phyloP scores from a whole-genome alignment of 1,139 yeast genomes.

The Hemisphaericaspora lyxosophila region DNA sequence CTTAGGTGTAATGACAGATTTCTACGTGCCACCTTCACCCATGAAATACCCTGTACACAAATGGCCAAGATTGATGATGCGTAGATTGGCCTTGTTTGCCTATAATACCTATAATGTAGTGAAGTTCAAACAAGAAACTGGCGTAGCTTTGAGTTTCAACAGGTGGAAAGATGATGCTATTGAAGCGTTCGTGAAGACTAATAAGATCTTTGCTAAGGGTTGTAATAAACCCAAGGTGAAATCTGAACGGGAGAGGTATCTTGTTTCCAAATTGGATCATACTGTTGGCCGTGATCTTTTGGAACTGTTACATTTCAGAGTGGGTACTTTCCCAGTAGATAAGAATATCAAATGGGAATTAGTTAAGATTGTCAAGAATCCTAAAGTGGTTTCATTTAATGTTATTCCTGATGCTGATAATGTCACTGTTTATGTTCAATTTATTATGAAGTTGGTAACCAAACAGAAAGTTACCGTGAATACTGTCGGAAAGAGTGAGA shows the following conservation, averaged over 20 bases:
- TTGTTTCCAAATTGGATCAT: slow-evolving; percentile 33
- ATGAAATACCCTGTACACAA: slow-evolving; percentile 29
- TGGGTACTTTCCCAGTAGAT: slow-evolving; percentile 52
- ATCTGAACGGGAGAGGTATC: slow-evolving; percentile 23
- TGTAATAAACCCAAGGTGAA: slow-evolving; percentile 32
- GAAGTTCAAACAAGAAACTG: slow-evolving; percentile 43
- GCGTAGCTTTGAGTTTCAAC: slow-evolving; percentile 37
- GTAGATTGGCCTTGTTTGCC: slow-evolving; percentile 43
- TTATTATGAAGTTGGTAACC: slow-evolving; percentile 74
- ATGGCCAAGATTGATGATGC: slow-evolving; percentile 40
- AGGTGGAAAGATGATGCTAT: slow-evolving; percentile 48
- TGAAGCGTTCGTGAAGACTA: slow-evolving; percentile 41
- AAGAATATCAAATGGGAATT: slow-evolving; percentile 75
- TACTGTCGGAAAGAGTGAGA: slow-evolving; percentile 25
- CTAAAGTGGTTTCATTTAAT: slow-evolving; percentile 66
- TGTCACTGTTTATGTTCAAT: slow-evolving; percentile 67
- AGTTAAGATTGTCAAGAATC: slow-evolving; percentile 64
- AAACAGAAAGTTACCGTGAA: slow-evolving; percentile 62
- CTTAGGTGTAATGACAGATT: slow-evolving; percentile 46
- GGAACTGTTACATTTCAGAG: slow-evolving; percentile 29
- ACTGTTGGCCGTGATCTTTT: slow-evolving; percentile 35
- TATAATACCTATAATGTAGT: slow-evolving; percentile 44
- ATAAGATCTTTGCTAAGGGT: slow-evolving; percentile 45
- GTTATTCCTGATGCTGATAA: slow-evolving; percentile 65
- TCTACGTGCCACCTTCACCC: slow-evolving; percentile 43